Evolutionary conservation across 2,329 filamentous ascomycete species (phyloP).

Genomic region (Curvularia eragrostidis): DNA sequence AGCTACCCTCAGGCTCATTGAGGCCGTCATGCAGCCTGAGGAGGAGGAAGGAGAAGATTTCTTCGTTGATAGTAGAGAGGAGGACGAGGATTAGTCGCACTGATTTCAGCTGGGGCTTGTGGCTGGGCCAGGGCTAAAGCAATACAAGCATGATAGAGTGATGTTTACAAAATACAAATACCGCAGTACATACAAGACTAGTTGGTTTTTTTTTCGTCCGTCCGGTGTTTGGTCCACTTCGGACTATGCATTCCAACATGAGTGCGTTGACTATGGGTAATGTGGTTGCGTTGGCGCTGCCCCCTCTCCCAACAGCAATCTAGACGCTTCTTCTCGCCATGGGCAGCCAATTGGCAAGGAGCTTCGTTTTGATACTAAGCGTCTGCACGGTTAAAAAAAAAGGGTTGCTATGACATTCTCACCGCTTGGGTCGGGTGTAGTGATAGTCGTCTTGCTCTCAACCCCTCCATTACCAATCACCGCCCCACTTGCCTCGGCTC

Average conservation of each 20-base stretch:
- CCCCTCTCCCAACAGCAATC: not conserved
- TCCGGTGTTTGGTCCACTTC: not conserved
- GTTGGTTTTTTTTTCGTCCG: not conserved
- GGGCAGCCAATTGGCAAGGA: not conserved
- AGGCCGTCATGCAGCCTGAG: constrained; percentile 82
- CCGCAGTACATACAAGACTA: not conserved
- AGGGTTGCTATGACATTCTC: not conserved
- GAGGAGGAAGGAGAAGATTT: constrained; percentile 44
- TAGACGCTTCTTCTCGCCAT: not conserved
- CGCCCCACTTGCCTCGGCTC: constrained; percentile 39
- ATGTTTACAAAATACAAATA: not conserved
- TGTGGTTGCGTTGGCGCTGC: not conserved
- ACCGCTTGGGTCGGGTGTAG: not conserved
- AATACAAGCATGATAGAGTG: not conserved
- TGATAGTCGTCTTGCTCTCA: not conserved
- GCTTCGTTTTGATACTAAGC: not conserved
- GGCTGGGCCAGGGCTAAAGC: not conserved
- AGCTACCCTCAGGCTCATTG: constrained; percentile 78
- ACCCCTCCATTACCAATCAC: constrained; percentile 25
- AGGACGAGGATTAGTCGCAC: constrained; percentile 12
- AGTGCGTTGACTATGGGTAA: not conserved
- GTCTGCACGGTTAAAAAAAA: not conserved
- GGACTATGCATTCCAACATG: not conserved
- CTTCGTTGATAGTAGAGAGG: constrained; percentile 28
- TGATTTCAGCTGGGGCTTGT: not conserved